A percentile compares a stretch with the other conserved stretches of the same genome.
phyloP scores from a whole-genome alignment of 805 yeast species.

The Metschnikowia peoriensis region DNA sequence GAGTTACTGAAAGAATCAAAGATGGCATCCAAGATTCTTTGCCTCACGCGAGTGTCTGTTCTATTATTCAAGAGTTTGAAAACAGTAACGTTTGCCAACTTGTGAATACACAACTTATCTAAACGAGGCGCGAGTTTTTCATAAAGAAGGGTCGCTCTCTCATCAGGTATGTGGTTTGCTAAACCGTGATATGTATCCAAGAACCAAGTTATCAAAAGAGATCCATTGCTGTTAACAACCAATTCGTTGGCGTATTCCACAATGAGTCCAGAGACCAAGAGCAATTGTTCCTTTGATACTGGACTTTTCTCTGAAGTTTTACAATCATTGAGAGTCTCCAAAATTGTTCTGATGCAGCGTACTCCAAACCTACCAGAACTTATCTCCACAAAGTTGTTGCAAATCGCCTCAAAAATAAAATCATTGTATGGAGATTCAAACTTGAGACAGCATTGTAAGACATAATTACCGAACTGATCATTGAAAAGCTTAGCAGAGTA shows the following conservation, averaged over 20 bases:
- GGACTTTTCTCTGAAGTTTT: slow-evolving; percentile 13
- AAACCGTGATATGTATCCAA: slow-evolving; percentile 61
- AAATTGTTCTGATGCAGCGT: slow-evolving; percentile 87
- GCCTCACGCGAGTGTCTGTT: slow-evolving; percentile 60
- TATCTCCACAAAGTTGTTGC: slow-evolving; percentile 74
- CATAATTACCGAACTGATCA: slow-evolving; percentile 97
- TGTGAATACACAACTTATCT: slow-evolving; percentile 68
- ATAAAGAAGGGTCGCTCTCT: slow-evolving; percentile 62
- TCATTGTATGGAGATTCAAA: slow-evolving; percentile 88
- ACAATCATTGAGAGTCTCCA: slow-evolving; percentile 68
- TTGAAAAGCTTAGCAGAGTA: slow-evolving; percentile 82
- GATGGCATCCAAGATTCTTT: slow-evolving; percentile 58
- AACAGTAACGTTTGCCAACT: slow-evolving; percentile 79
- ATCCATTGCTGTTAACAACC: slow-evolving; percentile 83
- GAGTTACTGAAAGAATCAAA: slow-evolving; percentile 51
- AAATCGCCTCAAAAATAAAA: slow-evolving; percentile 80
- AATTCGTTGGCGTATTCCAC: slow-evolving; percentile 75
- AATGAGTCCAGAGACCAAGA: slow-evolving; percentile 73
- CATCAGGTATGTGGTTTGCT: slow-evolving; percentile 35
- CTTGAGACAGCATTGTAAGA: slow-evolving; percentile 88
- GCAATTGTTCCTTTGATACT: slow-evolving; percentile 58
- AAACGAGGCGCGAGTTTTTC: slow-evolving; percentile 61
- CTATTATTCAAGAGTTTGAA: slow-evolving; percentile 74
- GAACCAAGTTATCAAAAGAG: slow-evolving; percentile 89
- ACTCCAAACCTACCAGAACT: slow-evolving; percentile 93